A percentile compares a stretch with the other conserved stretches of the same genome.
Conservation (phyloP, 1,139 yeast species). For the Arxiozyma heterogenica region DNA sequence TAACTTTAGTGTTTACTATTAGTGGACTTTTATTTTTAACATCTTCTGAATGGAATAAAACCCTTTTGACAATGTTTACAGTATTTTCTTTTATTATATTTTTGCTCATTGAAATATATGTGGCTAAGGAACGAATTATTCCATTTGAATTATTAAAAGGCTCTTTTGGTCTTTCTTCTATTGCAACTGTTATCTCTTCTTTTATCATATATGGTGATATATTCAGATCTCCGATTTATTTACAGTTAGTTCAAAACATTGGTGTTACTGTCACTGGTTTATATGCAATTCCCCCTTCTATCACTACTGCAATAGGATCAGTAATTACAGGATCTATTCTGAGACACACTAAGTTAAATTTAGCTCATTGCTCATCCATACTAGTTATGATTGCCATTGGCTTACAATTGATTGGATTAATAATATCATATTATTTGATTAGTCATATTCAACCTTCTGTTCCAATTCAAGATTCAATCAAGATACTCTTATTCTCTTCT, state of each 20-base stretch:
- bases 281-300: conserved; percentile 40
- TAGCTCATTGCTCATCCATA: conserved; percentile 25
- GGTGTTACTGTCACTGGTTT: conserved; percentile 45
- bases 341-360: conserved; percentile 24
- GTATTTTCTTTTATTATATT: conserved; percentile 17
- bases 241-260: conserved; percentile 43
- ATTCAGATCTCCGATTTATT: conserved; percentile 47
- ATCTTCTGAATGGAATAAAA: conserved; percentile 24
- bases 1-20: conserved; percentile 49
- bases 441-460: conserved; percentile 16
- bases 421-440: conserved; percentile 15
- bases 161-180: conserved; percentile 24
- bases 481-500: not conserved
- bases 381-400: conserved; percentile 17
- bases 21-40: conserved; percentile 39
- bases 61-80: conserved; percentile 12
- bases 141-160: conserved; percentile 27
- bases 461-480: conserved; percentile 2
- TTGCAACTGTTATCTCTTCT: conserved; percentile 25
- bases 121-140: conserved; percentile 26
- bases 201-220: conserved; percentile 32
- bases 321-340: conserved; percentile 45
- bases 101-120: conserved; percentile 22
- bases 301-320: conserved; percentile 48
- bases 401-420: conserved; percentile 21